Evolutionary conservation across 257 asterid species (phyloP).

Genomic region (Galeopsis tetrahit): DNA sequence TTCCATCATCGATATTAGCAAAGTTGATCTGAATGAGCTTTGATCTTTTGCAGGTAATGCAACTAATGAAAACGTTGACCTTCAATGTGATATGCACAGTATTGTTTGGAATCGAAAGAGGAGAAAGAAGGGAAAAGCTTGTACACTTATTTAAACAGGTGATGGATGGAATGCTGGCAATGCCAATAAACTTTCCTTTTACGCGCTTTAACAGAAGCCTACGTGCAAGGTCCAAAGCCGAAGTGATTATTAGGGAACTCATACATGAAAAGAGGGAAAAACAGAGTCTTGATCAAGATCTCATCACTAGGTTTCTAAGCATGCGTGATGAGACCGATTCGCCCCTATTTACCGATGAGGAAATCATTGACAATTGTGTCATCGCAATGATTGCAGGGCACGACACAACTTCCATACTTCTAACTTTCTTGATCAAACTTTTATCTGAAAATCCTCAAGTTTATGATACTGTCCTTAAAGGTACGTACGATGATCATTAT

Average conservation of each 20-base stretch:
- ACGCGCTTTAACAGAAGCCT: slow-evolving; percentile 28
- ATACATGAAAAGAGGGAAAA: slow-evolving; percentile 26
- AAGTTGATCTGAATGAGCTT: not conserved
- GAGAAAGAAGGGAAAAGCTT: slow-evolving; percentile 5
- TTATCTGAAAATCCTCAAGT: slow-evolving; percentile 20
- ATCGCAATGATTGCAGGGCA: slow-evolving; percentile 27
- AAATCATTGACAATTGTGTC: slow-evolving; percentile 19
- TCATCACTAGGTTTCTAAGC: slow-evolving; percentile 30
- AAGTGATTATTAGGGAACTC: slow-evolving; percentile 13
- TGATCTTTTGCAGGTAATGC: slow-evolving; percentile 20
- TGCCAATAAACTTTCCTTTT: slow-evolving; percentile 31
- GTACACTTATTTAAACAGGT: slow-evolving; percentile 13
- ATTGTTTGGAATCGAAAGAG: slow-evolving; percentile 30
- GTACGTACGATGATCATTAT: not conserved
- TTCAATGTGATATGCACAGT: slow-evolving; percentile 24
- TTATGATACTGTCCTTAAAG: slow-evolving; percentile 8
- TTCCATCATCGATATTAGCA: not conserved
- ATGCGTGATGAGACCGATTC: slow-evolving; percentile 14
- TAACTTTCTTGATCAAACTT: slow-evolving; percentile 23
- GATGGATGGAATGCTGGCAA: slow-evolving; percentile 8
- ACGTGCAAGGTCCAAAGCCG: slow-evolving; percentile 18
- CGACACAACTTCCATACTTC: slow-evolving; percentile 25
- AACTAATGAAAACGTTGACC: slow-evolving; percentile 27
- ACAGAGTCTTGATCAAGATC: not conserved
- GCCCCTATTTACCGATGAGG: slow-evolving; percentile 21